These are phyloP conservation scores for Paraglomus brasilianum DNA, from an alignment of 192 early-diverging fungal genomes.

Conservation along the genomic window DNA sequence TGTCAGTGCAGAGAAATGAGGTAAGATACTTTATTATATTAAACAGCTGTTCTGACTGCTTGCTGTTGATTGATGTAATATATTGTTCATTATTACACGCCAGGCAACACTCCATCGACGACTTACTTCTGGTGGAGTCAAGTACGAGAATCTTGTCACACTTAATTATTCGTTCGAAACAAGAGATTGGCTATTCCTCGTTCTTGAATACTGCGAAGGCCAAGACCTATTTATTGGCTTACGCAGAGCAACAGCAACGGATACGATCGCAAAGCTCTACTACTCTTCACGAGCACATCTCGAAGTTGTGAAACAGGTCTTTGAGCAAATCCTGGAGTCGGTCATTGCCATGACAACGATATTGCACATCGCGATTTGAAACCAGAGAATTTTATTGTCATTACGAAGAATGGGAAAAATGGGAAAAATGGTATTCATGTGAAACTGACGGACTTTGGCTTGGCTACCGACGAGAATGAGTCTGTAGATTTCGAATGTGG, in stretches of 20 bases:
- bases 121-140: constrained; percentile 55
- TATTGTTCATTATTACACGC: constrained; percentile 8
- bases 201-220: constrained; percentile 62
- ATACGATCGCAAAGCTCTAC: constrained; percentile 42
- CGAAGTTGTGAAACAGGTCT: constrained; percentile 62
- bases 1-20: constrained; percentile 67
- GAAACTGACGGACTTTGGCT: constrained; percentile 90
- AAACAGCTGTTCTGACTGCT: background rate
- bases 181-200: constrained; percentile 64
- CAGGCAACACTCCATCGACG: constrained; percentile 28
- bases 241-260: constrained; percentile 42
- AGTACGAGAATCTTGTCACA: constrained; percentile 62
- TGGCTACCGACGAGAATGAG: constrained; percentile 78
- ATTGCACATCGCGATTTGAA: constrained; percentile 92
- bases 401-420: constrained; percentile 31
- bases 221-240: constrained; percentile 53
- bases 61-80: constrained; percentile 16
- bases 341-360: constrained; percentile 70
- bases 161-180: constrained; percentile 70
- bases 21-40: constrained; percentile 34
- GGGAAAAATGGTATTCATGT: constrained; percentile 38
- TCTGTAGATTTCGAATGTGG: constrained; percentile 89
- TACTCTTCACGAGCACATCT: constrained; percentile 60
- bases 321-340: constrained; percentile 71
- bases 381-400: constrained; percentile 70